Conservation (phyloP, 352 stramenopile genomes). For the Phytophthora citricola region DNA sequence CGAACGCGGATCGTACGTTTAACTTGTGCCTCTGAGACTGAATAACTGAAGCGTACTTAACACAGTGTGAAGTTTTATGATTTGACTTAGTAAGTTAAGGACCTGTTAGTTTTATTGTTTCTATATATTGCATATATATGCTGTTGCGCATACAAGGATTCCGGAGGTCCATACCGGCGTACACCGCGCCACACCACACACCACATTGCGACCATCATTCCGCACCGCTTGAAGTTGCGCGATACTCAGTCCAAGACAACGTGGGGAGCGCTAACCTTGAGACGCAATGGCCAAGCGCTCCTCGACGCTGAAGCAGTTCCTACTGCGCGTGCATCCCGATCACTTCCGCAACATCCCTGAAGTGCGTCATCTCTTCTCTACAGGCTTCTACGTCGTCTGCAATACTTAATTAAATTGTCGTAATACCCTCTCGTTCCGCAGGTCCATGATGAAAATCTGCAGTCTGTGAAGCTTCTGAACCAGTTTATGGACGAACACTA, state of each 20-base stretch:
- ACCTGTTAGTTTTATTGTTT: background rate
- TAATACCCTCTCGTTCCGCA: slow-evolving; percentile 9
- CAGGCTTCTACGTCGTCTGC: background rate
- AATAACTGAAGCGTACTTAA: slow-evolving; percentile 36
- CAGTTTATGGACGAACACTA: slow-evolving; percentile 73
- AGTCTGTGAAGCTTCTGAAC: slow-evolving; percentile 75
- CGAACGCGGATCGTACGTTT: slow-evolving; percentile 35
- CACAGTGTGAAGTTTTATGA: background rate
- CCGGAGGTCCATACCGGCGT: slow-evolving; percentile 33
- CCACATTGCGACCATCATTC: slow-evolving; percentile 24
- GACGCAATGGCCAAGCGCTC: slow-evolving; percentile 49
- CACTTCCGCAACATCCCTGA: slow-evolving; percentile 64
- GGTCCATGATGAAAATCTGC: slow-evolving; percentile 76
- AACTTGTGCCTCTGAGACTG: background rate
- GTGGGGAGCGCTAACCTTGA: background rate
- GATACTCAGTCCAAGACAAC: slow-evolving; percentile 25
- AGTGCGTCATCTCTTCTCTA: slow-evolving; percentile 19
- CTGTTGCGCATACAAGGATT: slow-evolving; percentile 21
- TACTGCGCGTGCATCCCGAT: slow-evolving; percentile 75
- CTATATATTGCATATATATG: slow-evolving; percentile 8
- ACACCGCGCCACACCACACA: slow-evolving; percentile 25
- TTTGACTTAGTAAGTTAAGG: background rate
- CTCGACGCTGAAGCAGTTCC: slow-evolving; percentile 70
- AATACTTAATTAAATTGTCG: background rate
- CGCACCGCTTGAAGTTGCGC: slow-evolving; percentile 25